Conservation (phyloP, 345 rosid species). For the Populus alba region DNA sequence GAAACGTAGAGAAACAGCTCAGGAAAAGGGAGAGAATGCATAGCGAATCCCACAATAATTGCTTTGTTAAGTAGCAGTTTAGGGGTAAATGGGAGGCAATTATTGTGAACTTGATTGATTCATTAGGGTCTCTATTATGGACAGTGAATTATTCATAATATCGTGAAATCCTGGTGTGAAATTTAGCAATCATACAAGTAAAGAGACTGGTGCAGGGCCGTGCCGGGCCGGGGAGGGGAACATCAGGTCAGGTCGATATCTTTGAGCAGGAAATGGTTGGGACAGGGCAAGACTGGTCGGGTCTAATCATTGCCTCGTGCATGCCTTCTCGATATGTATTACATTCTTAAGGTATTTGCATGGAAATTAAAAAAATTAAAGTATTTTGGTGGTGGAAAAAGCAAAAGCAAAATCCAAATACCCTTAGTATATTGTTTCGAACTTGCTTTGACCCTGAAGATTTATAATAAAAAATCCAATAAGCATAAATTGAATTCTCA, state of each 20-base stretch:
- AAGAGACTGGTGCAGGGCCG: neutral
- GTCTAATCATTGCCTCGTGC: conserved; percentile 44
- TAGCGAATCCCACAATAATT: neutral
- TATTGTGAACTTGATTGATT: neutral
- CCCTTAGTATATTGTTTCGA: no score
- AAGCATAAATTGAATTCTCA: no score
- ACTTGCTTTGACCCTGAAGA: no score
- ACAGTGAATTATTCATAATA: no score
- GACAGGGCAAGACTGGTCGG: conserved; percentile 32
- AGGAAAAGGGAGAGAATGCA: no score
- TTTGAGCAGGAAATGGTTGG: conserved; percentile 7
- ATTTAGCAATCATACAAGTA: no score
- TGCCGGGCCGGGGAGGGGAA: neutral
- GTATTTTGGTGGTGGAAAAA: no score
- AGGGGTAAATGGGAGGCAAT: neutral
- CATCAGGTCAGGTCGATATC: neutral
- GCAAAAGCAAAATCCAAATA: no score
- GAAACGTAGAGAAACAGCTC: no score
- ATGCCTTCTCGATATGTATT: conserved; percentile 5
- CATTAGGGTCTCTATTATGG: neutral
- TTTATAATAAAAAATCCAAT: no score
- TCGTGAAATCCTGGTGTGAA: neutral
- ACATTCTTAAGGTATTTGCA: neutral
- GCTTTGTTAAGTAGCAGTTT: neutral
- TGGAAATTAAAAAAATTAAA: neutral